Evolutionary conservation across 1,139 yeast genomes (phyloP), one percentile per base, ranked within the genome.

Genomic region (Saccharomycopsis hybrid): DNA sequence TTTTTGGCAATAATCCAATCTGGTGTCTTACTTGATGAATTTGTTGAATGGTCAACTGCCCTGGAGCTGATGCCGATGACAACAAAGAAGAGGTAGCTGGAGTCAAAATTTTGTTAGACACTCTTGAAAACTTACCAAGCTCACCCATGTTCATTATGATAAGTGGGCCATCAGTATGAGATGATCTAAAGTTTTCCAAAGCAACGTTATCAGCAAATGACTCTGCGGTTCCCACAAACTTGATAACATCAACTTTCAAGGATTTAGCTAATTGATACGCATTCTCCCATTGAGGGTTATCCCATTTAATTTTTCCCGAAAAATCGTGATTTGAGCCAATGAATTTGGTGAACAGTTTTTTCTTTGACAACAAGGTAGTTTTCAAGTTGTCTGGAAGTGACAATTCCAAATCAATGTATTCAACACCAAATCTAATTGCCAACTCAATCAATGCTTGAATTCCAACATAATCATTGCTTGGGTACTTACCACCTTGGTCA

Each of bases 281-380:
- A 57, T 75, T 74, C 57, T 77, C 80, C 95, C 96, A 88, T 60
- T 80, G 87, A 24, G 79, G 70, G 57, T 78, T 70, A 46, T 69
- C 68, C 95, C 96, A 89, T 52, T 73, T 70, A 63, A 75, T 71
- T 18, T 67, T 62, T 32, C 87, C 94, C 7, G 71, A 64, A 51
- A 81, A 76, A 62, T 86, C 92, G 61, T 85, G 92, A 60, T 82
- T 86, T 1, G 96, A 85, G 11, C 89, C 95, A 65, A 92, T 85
- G 44, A 90, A 72, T 61, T 77, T 78, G 13, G 95, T 81, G 63
- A 70, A 74, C 4, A 79, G 77, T 60, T 77, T 80, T 44, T 68
- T 65, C n/a, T 69, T 64, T 38, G 73, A 62, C n/a, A 52, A 27
- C 18, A 80, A 61, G n/a, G 68, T 62, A 38, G 71, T 71, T 51